Evolutionary conservation across 2,329 filamentous ascomycete species (phyloP), one percentile per base, ranked within the genome.

Genomic region (Remersonia thermophila): DNA sequence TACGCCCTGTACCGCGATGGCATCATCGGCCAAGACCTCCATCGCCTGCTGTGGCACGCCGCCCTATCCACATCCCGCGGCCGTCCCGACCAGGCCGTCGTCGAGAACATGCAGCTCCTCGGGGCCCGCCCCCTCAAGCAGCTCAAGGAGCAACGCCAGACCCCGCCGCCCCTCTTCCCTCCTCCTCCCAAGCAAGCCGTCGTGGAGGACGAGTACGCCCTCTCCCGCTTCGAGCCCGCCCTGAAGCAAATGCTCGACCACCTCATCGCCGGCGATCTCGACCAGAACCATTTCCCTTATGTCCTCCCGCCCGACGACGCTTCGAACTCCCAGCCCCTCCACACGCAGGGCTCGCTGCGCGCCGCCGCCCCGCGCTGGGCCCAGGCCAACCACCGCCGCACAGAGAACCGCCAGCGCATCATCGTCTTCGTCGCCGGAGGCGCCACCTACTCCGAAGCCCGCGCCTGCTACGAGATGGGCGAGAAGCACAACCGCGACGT

Each of bases 281-380:
- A 87, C 51, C 64, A 72, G 32, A 63, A 60, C 3, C 51, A 66
- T 2, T 89, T 87, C 47, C 83, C 83, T 1, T 85, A 80, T 43
- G 74, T 80, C 39, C 79, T 81, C 42, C 79, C 80, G 4, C 77
- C 80, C 5, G 59, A 77, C 28, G 77, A 80, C 47, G 65, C 68
- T 12, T 71, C 73, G 42, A 70, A 73, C 39, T 15, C 28, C 20
- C 73, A 79, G 41, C 60, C 73, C 27, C 51, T 73, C 30, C 63
- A 61, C 3, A 61, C 71, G 17, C 71, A 83, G 46, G 75, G 82
- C 10, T 96, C 89, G 11, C 70, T 98, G 16, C 81, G 91, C 39
- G 83, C 84, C 8, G 86, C 86, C 12, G 93, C 94, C 51, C 91
- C 89, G 2, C 94, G 87, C 29, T 98, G 91, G 91, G 91, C 91